Percentiles rank a stretch among this genome's conserved stretches.
Evolutionary conservation across 306 rosid genomes (phyloP).

Genomic region (Trichosanthes truncata): DNA sequence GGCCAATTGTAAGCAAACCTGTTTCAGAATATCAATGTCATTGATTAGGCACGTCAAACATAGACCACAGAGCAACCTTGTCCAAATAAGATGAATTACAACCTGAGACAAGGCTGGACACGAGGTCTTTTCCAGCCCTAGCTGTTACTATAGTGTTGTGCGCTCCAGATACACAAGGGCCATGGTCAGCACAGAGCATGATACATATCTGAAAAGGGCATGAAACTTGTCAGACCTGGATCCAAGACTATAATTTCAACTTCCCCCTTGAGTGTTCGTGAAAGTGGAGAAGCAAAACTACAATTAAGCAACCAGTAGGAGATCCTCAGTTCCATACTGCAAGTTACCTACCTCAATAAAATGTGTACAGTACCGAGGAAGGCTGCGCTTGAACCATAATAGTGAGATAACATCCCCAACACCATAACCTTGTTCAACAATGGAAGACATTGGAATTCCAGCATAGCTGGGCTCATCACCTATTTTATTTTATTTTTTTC

Average conservation of each 20-base stretch:
- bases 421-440: constrained; percentile 81
- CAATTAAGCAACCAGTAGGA: not conserved
- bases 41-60: constrained; percentile 12
- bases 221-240: constrained; percentile 29
- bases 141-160: constrained; percentile 97
- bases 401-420: constrained; percentile 92
- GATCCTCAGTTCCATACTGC: not conserved
- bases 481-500: not conserved
- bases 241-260: not conserved
- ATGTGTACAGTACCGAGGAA: constrained; percentile 91
- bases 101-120: constrained; percentile 95
- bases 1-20: constrained; percentile 99
- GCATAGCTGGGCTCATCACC: constrained; percentile 99
- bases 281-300: not conserved
- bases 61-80: not conserved
- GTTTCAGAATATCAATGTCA: constrained; percentile 24
- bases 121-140: constrained; percentile 98
- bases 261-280: not conserved
- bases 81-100: not conserved
- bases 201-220: constrained; percentile 66
- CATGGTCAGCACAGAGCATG: constrained; percentile 98
- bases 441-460: constrained; percentile 98
- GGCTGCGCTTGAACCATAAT: constrained; percentile 93
- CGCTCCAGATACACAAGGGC: constrained; percentile 99
- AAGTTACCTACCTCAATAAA: constrained; percentile 66